phyloP scores from a whole-genome alignment of 2,329 filamentous ascomycete genomes.

The Penicillium vulpinum region DNA sequence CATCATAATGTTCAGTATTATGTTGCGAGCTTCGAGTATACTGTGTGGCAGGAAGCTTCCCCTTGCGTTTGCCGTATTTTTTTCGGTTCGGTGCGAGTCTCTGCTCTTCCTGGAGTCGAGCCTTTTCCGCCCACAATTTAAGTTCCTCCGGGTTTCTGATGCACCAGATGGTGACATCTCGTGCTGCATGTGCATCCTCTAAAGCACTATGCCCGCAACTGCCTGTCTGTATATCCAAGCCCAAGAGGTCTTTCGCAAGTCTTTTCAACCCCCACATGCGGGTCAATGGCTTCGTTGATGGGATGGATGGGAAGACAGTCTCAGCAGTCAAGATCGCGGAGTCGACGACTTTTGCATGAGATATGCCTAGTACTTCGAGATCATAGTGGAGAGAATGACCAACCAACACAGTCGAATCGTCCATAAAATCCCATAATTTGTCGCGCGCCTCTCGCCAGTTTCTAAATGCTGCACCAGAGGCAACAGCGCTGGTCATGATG shows the following conservation, averaged over 20 bases:
- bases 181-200: slow-evolving; percentile 10
- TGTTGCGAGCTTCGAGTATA: not conserved
- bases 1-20: not conserved
- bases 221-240: slow-evolving; percentile 1
- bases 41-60: not conserved
- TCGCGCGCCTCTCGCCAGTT: slow-evolving; percentile 8
- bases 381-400: slow-evolving; percentile 11
- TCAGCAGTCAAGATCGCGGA: slow-evolving; percentile 2
- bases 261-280: slow-evolving; percentile 5
- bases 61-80: not conserved
- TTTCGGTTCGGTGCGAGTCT: not conserved
- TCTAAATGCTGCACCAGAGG: slow-evolving; percentile 4
- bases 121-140: slow-evolving; percentile 4
- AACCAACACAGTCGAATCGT: slow-evolving; percentile 5
- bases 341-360: slow-evolving; percentile 7
- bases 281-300: slow-evolving; percentile 1
- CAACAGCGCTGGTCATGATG: slow-evolving; percentile 6
- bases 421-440: slow-evolving; percentile 6
- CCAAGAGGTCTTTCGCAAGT: slow-evolving; percentile 6
- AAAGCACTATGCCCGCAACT: slow-evolving; percentile 5
- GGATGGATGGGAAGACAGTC: slow-evolving; percentile 4
- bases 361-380: slow-evolving; percentile 10
- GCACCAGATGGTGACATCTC: slow-evolving; percentile 7
- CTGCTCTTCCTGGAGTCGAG: slow-evolving; percentile 1
- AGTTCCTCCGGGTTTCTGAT: slow-evolving; percentile 9